Evolutionary conservation across 1,284 basidiomycete genomes (phyloP), one percentile per base, ranked within the genome.

Genomic region (Hymenochaete sp.): DNA sequence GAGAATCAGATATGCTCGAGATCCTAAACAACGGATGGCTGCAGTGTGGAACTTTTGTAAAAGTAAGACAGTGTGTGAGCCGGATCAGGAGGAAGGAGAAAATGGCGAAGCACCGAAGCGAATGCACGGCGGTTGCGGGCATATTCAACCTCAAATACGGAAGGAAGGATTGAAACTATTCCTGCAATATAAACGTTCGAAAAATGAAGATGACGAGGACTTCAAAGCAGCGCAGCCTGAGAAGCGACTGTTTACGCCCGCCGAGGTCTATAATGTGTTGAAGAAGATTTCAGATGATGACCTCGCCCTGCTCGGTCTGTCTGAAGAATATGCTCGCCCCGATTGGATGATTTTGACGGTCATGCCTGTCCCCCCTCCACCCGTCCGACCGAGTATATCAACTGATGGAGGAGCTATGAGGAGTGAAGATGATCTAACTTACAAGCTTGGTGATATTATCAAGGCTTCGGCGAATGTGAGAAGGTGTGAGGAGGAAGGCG

Each of bases 301-400:
- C 62, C 77, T 98, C n/a, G 75, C 83, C 54, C 73, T 93, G 13
- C 80, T 98, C 53, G 96, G 96, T 32, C 77, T 98, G 6, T 95
- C 91, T 21, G 90, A 92, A 45, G 90, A 93, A 60, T 98, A 95
- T 61, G 96, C 96, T 10, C 79, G 93, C 35, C 96, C 96, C 2
- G 93, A 98, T 59, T 98, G 96, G 96, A 98, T 99, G 96, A 93
- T 99, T 56, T 68, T 98, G 42, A 98, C 96, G 0, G 93, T 98
- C 24, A 76, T 98, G 59, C 96, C 96, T 28, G 95, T 99, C 0
- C 96, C 96, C 1, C 96, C 96, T 0, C 95, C 96, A 9, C 93
- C 96, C 9, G 96, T 99, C 42, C 89, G 96, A 39, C 96, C 96
- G 0, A 96, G 92, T 64, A 97, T 98, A 48, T 85, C 93, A 16